phyloP scores from a whole-genome alignment of 495 filamentous ascomycete species.

The Clavariopsis aquatica region DNA sequence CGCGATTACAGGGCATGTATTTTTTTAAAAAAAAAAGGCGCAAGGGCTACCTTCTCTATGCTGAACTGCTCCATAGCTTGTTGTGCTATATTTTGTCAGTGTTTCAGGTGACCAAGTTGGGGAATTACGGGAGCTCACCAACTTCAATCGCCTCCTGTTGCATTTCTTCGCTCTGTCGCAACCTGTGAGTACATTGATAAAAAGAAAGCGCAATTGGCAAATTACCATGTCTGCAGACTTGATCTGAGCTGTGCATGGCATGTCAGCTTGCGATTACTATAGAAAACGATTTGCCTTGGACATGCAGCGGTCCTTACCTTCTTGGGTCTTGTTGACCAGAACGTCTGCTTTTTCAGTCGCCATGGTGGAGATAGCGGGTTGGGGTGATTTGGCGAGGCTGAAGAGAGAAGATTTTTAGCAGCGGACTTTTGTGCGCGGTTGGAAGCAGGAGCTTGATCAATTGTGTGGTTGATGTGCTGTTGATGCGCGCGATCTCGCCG shows the following conservation, averaged over 20 bases:
- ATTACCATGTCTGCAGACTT: constrained; percentile 97
- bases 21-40: neutral
- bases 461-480: constrained; percentile 3
- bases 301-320: constrained; percentile 54
- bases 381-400: neutral
- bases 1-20: neutral
- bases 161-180: constrained; percentile 85
- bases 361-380: constrained; percentile 27
- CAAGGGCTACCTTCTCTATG: constrained; percentile 77
- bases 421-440: neutral
- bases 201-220: neutral
- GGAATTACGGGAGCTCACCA: constrained; percentile 58
- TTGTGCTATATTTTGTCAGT: constrained; percentile 60
- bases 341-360: constrained; percentile 49
- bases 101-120: constrained; percentile 10
- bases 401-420: neutral
- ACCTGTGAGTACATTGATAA: constrained; percentile 3
- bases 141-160: constrained; percentile 90
- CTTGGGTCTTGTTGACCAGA: constrained; percentile 59
- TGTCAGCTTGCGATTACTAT: constrained; percentile 37
- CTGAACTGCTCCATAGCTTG: constrained; percentile 91
- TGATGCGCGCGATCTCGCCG: neutral
- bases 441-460: neutral
- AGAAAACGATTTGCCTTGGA: neutral
- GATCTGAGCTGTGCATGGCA: constrained; percentile 69